Evolutionary conservation across 305 asterid genomes (phyloP).

Genomic region (Rubia peregrina): DNA sequence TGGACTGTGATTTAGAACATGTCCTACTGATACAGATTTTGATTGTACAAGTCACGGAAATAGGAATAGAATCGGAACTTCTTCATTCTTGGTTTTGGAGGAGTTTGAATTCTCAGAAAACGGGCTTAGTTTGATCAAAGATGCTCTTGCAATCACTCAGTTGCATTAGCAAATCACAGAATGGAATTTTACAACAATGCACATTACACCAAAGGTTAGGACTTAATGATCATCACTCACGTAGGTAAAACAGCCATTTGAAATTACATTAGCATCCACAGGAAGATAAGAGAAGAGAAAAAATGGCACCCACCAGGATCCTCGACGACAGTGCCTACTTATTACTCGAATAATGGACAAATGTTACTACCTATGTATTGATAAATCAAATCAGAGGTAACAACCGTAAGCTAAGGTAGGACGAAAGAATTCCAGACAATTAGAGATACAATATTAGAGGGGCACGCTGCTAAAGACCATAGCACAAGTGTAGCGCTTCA

Average conservation of each 20-base stretch:
- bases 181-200: background rate
- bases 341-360: background rate
- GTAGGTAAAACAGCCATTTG: background rate
- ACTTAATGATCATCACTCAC: background rate
- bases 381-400: background rate
- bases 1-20: background rate
- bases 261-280: background rate
- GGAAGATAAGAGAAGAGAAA: slow-evolving; percentile 2
- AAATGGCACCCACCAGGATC: background rate
- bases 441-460: background rate
- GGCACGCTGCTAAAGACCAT: background rate
- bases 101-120: background rate
- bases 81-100: background rate
- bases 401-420: background rate
- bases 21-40: background rate
- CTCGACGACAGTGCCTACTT: background rate
- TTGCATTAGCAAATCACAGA: background rate
- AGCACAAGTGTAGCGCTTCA: background rate
- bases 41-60: background rate
- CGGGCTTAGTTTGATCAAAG: background rate
- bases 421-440: background rate
- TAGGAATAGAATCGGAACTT: background rate
- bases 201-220: background rate
- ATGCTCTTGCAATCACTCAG: background rate
- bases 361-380: background rate